These are phyloP conservation scores for Blastobotrys proliferans DNA, from an alignment of 1,139 yeast species.

Conservation along the genomic window DNA sequence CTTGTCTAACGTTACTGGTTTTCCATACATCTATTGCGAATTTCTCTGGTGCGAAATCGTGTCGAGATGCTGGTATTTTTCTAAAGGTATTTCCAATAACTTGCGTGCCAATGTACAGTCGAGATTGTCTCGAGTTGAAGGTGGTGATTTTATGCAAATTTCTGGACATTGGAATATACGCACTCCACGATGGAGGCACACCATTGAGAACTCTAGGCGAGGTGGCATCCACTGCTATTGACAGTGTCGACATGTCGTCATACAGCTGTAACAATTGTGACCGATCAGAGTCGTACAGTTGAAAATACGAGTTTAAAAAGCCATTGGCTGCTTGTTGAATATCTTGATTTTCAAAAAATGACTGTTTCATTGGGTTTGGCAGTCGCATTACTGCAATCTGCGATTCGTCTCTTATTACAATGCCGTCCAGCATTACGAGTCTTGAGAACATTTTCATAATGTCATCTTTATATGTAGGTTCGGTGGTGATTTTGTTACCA, in stretches of 20 bases:
- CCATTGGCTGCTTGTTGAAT: conserved; percentile 66
- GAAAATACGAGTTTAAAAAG: conserved; percentile 70
- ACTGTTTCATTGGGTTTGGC: conserved; percentile 49
- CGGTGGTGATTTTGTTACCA: conserved; percentile 69
- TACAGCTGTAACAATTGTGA: conserved; percentile 65
- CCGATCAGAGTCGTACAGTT: conserved; percentile 79
- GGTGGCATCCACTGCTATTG: conserved; percentile 53
- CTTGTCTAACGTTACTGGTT: conserved; percentile 35
- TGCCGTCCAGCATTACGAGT: conserved; percentile 73
- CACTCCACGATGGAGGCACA: conserved; percentile 27
- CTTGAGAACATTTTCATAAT: conserved; percentile 72
- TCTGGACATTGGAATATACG: conserved; percentile 56
- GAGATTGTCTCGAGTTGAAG: conserved; percentile 48
- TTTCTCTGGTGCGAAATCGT: conserved; percentile 60
- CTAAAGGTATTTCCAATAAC: conserved; percentile 58
- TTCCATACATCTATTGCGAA: conserved; percentile 80
- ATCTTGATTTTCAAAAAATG: conserved; percentile 79
- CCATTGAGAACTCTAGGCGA: conserved; percentile 38
- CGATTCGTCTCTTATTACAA: conserved; percentile 66
- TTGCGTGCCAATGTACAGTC: conserved; percentile 69
- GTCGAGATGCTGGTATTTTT: conserved; percentile 71
- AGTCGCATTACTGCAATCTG: conserved; percentile 45
- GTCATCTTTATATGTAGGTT: conserved; percentile 54
- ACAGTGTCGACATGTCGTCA: conserved; percentile 80
- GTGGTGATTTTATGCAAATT: conserved; percentile 69